Evolutionary conservation across 2,329 filamentous ascomycete genomes (phyloP).

Genomic region (Sporothrix globosa): DNA sequence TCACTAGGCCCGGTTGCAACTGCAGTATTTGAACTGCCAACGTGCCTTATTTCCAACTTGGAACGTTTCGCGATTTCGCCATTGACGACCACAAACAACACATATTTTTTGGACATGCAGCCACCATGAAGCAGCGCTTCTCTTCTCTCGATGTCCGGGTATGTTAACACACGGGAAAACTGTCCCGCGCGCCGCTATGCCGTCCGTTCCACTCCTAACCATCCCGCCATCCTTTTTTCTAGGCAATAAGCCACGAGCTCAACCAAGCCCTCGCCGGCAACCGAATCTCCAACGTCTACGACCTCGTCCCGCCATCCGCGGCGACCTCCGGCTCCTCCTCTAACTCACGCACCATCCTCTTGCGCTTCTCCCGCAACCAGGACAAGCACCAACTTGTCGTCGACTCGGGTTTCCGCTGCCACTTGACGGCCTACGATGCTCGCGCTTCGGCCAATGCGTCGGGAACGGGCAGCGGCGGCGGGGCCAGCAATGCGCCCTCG

Average conservation of each 20-base stretch:
- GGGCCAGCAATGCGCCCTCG: conserved; percentile 63
- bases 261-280: conserved; percentile 73
- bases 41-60: not conserved
- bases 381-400: conserved; percentile 87
- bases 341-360: conserved; percentile 82
- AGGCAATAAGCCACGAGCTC: conserved; percentile 96
- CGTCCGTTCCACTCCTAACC: not conserved
- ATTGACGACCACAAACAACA: conserved; percentile 2
- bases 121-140: conserved; percentile 60
- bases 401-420: conserved; percentile 94
- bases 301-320: conserved; percentile 56
- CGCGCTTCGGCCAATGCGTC: conserved; percentile 70
- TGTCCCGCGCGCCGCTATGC: not conserved
- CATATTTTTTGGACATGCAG: not conserved
- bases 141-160: conserved; percentile 62
- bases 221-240: conserved; percentile 26
- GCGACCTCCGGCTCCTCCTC: conserved; percentile 29
- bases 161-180: conserved; percentile 17
- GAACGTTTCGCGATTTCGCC: not conserved
- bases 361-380: conserved; percentile 92
- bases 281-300: conserved; percentile 91
- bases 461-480: conserved; percentile 14
- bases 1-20: conserved; percentile 7
- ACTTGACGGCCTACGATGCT: conserved; percentile 81
- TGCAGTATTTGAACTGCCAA: conserved; percentile 21